Evolutionary conservation across 225 moss, liverwort and hornwort species (phyloP), one percentile per base, ranked within the genome.

Genomic region (Sphagnum tenellum): DNA sequence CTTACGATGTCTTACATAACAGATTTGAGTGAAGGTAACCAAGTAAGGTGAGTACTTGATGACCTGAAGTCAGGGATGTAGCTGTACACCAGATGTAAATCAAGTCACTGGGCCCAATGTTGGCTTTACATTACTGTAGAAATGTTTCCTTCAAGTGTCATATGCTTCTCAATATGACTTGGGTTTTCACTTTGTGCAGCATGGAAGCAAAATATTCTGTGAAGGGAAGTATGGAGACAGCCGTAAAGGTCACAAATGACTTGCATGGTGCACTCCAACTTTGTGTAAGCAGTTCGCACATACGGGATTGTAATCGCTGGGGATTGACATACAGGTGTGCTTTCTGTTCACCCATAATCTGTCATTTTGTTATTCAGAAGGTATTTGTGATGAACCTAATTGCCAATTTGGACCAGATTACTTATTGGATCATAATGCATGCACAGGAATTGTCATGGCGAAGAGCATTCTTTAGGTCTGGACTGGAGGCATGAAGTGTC

Each of bases 401-500:
- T 44, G 44, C 5, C 46, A 45, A 5, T 46, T 3, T 46, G 4
- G 4, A 13, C 7, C 45, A 60, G 60, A 6, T 61, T 8, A 61
- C 3, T 46, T 45, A 5, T 9, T 61, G 3, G 67, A 65, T 12
- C 57, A 12, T 8, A 7, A 5, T 11, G 11, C 60, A 64, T 52
- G 50, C 57, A 49, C 74, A 93, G 92, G 66, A 86, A 79, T 75
- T 73, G 51, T 10, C 74, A 74, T 13, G 67, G 71, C 5, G 82
- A 86, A 44, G 81, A 75, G 3, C 72, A 74, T 56, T 88, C 83
- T 2, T 45, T 88, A 46, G 81, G 75, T 61, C 61, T 86, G 69
- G 86, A 93, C 66, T 88, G 88, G 92, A 89, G 81, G 78, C 86
- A 71, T 62, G 89, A 88, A 73, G 68, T 86, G 57, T 71, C 75